A percentile compares a stretch with the other conserved stretches of the same genome.
phyloP scores from a whole-genome alignment of 2,329 filamentous ascomycete genomes.

The Aspergillus tubingensis region DNA sequence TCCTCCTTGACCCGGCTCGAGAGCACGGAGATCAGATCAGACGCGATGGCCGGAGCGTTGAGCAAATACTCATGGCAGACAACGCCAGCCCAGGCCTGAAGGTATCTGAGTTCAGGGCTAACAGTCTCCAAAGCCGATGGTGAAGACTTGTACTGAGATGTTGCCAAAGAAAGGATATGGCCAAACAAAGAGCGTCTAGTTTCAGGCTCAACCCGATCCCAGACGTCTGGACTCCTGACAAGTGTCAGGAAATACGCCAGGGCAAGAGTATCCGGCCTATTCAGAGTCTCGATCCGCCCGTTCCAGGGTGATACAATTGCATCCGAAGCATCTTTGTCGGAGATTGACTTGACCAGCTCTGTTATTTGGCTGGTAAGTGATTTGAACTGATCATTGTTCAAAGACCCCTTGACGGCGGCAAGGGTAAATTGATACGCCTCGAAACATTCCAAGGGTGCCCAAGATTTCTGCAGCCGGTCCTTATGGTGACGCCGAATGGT shows the following conservation, averaged over 20 bases:
- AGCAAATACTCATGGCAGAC: conserved; percentile 44
- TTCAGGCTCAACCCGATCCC: conserved; percentile 33
- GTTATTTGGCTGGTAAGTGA: conserved; percentile 28
- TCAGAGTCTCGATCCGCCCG: conserved; percentile 39
- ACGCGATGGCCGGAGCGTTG: conserved; percentile 34
- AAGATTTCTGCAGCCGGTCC: conserved; percentile 24
- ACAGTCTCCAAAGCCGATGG: conserved; percentile 29
- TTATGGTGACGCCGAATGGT: conserved; percentile 34
- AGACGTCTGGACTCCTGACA: conserved; percentile 32
- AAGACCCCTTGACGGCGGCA: conserved; percentile 25
- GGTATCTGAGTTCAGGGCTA: conserved; percentile 31
- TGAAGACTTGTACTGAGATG: conserved; percentile 29
- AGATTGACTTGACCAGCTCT: conserved; percentile 27
- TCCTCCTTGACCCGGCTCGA: conserved; percentile 36
- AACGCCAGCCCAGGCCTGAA: conserved; percentile 42
- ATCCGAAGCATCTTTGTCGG: conserved; percentile 26
- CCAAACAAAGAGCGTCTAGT: conserved; percentile 35
- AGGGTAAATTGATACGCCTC: conserved; percentile 41
- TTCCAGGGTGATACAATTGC: conserved; percentile 38
- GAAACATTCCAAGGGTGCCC: conserved; percentile 38
- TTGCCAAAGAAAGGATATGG: conserved; percentile 35
- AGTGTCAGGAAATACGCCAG: conserved; percentile 39
- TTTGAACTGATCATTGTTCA: conserved; percentile 26
- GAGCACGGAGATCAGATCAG: conserved; percentile 38
- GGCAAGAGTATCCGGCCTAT: conserved; percentile 31